Base-by-base conservation (phyloP, 192 early-diverging fungal species). In the Coemansia sp. region DNA sequence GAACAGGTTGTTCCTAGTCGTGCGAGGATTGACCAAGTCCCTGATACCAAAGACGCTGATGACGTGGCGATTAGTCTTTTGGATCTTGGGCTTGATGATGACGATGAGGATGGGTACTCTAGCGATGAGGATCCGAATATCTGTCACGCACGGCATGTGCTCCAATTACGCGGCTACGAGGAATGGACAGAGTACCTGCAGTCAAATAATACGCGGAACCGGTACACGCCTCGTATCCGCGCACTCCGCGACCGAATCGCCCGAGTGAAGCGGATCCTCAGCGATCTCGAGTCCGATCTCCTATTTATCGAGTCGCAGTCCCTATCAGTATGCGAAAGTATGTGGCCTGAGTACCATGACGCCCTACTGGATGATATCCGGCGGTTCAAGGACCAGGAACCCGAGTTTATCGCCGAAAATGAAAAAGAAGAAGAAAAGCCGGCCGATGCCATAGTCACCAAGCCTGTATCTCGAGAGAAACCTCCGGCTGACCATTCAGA, bases 271-370 rank as follows among this genome's bases (percentile, higher is more conserved):
- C 26, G 23, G 3, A 43, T 21, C 1, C 55, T 78, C 7, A 6
- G 47, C 0, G 64, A 44, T 6, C 50, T 78, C 1, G 70, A 78
- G 42, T 46, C 69, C 0, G 76, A 78, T 61, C 23, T 59, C 26
- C n/a, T 78, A 2, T 78, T 69, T 33, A 49, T 42, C 3, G 23
- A 14, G 1, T 39, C 38, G 7, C 49, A 26, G 40, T 67, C 76
- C 1, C 21, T 35, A 13, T 46, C 16, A 3, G 67, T 62, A 26
- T 73, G 38, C 26, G 50, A 78, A 14, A 42, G 43, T 0, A 47
- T 69, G 58, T 78, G 76, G 76, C 66, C 66, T 3, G 58, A 33
- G 9, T 73, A 70, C 64, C 44, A 73, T 40, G 71, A 68, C 6
- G 33, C 64, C 5, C 62, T 78, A 37, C 42, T 78, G 9, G 53